Evolutionary conservation across 2,329 filamentous ascomycete species (phyloP).

Genomic region (Triangularia setosa): DNA sequence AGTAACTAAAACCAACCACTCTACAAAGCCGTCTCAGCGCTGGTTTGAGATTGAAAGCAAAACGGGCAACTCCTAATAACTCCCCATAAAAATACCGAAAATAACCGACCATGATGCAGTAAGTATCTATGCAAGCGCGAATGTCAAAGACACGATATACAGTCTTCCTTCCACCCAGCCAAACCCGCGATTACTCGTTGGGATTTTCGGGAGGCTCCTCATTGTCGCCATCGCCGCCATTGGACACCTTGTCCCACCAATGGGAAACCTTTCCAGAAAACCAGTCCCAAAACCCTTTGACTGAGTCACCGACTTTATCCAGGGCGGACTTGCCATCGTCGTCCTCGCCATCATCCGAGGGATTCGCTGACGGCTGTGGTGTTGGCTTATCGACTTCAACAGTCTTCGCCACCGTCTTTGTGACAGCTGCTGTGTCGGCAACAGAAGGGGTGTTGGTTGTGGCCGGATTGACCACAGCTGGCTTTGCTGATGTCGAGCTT

Average conservation of each 20-base stretch:
- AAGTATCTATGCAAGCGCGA: background rate
- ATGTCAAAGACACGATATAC: background rate
- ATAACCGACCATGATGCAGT: background rate
- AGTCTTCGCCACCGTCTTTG: conserved; percentile 14
- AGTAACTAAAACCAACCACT: background rate
- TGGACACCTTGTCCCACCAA: conserved; percentile 43
- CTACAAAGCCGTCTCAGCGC: background rate
- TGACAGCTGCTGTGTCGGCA: conserved; percentile 7
- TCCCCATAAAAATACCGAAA: background rate
- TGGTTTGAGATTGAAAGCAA: background rate
- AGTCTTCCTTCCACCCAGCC: background rate
- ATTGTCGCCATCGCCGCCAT: conserved; percentile 8
- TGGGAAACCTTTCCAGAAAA: conserved; percentile 45
- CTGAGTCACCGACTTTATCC: conserved; percentile 28
- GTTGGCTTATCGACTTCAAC: conserved; percentile 26
- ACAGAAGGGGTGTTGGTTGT: conserved; percentile 13
- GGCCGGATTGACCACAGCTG: conserved; percentile 19
- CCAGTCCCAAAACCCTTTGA: conserved; percentile 49
- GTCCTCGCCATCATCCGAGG: conserved; percentile 15
- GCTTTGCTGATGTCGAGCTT: conserved; percentile 8
- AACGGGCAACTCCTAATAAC: background rate
- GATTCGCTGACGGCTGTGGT: conserved; percentile 20
- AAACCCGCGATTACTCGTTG: background rate
- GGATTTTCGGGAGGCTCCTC: background rate
- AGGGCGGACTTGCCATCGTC: conserved; percentile 28